These are phyloP conservation scores for Nitzschia inconspicua DNA, from an alignment of 108 stramenopile species.

Conservation along the genomic window DNA sequence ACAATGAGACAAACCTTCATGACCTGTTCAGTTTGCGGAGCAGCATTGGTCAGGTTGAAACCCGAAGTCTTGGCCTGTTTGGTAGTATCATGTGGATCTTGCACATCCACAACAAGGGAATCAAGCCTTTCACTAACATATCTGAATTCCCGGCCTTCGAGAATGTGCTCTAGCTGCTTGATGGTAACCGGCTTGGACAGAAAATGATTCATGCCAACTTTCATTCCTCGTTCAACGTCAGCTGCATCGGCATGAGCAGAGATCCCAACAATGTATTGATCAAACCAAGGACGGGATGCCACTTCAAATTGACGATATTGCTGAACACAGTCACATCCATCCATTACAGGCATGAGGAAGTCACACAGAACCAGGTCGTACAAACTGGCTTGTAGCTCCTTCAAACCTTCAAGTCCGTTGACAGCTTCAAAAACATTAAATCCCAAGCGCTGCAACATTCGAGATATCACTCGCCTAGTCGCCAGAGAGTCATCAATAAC, in stretches of 20 bases:
- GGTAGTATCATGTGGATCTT: conserved; percentile 13
- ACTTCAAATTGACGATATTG: conserved; percentile 59
- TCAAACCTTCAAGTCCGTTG: conserved; percentile 70
- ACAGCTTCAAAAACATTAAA: conserved; percentile 53
- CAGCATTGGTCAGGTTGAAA: not conserved
- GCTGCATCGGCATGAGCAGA: conserved; percentile 56
- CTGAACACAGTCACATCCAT: conserved; percentile 68
- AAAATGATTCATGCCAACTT: conserved; percentile 66
- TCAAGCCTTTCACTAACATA: conserved; percentile 8
- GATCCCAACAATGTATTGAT: conserved; percentile 64
- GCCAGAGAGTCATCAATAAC: conserved; percentile 64
- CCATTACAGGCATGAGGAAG: conserved; percentile 81
- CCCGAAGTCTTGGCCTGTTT: not conserved
- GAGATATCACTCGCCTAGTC: conserved; percentile 50
- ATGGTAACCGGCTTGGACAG: conserved; percentile 51
- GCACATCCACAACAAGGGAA: conserved; percentile 6
- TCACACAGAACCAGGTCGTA: conserved; percentile 71
- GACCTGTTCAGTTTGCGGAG: conserved; percentile 5
- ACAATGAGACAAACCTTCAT: conserved; percentile 24
- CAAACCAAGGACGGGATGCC: conserved; percentile 31
- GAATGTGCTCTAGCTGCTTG: conserved; percentile 46
- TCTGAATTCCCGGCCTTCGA: conserved; percentile 22
- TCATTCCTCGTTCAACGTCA: conserved; percentile 45
- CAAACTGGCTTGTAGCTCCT: conserved; percentile 30
- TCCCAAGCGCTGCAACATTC: conserved; percentile 50